Base-by-base conservation (phyloP, 2,329 filamentous ascomycete genomes). In the Trichoderma atroviride region DNA sequence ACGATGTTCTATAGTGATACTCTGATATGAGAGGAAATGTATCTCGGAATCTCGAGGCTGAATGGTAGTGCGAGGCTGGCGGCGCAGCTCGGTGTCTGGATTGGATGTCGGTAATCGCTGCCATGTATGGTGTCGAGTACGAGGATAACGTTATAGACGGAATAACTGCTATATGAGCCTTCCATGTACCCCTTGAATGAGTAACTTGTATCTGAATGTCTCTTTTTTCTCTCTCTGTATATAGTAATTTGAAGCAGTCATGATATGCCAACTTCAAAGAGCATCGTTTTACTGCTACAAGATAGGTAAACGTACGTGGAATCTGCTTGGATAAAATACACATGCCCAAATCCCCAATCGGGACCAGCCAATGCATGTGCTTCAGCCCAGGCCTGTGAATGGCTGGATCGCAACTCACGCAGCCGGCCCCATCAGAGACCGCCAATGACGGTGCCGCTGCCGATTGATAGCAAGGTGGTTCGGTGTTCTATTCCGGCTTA, bases 401-500 rank as follows among this genome's bases (percentile, higher is more conserved):
- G 69, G 69, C 64, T 61, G 60, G 33, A n/a, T 7, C n/a, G 11
- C 14, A 9, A n/a, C 13, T 22, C 31, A 5, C 50, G 53, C 53
- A 13, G 52, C n/a, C 27, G 5, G 22, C 29, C 40, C 50, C 57
- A 40, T 19, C 43, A 10, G 43, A 22, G 29, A 16, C 69, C 31
- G 40, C 63, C 63, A 68, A 67, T 70, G 58, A 43, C 52, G 24
- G 19, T 40, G 33, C 29, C 50, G 57, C 40, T 68, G 19, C 58
- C 31, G 29, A 57, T 43, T 52, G 24, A 24, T 55, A 27, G 40
- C 55, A 58, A n/a, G 11, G 55, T 24, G 40, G 31, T 63, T 70
- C 69, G 69, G 69, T 70, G 57, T 68, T 63, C 64, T 29, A 52
- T 66, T 67, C 24, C 40, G 69, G 69, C 11, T 59, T 70, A 70